These are phyloP conservation scores for Calendula officinalis DNA, from an alignment of 129 eudicot genomes.

Conservation along the genomic window DNA sequence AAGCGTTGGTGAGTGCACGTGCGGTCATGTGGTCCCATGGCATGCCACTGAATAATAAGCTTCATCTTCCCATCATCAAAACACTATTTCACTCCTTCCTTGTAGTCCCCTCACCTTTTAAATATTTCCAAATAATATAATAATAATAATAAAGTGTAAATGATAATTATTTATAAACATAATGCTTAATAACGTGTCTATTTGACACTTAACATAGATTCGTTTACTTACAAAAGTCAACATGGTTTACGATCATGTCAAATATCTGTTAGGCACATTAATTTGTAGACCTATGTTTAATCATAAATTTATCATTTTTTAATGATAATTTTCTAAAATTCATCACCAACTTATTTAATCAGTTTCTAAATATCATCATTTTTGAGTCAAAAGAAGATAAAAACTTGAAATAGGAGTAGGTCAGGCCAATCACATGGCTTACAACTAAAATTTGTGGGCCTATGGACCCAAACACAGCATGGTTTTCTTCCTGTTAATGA, in stretches of 20 bases:
- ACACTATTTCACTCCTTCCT: neutral
- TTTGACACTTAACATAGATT: too few species aligned
- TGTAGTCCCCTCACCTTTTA: neutral
- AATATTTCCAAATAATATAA: neutral
- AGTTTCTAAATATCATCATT: neutral
- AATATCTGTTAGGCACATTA: too few species aligned
- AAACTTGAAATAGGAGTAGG: slow-evolving; percentile 33
- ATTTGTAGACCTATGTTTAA: too few species aligned
- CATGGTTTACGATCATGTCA: too few species aligned
- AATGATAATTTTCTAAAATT: too few species aligned
- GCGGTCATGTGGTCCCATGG: slow-evolving; percentile 41
- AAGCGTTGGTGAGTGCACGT: slow-evolving; percentile 34
- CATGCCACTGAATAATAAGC: slow-evolving; percentile 18
- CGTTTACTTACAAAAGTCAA: too few species aligned
- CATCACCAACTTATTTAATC: neutral
- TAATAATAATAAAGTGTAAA: neutral
- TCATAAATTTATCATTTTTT: too few species aligned
- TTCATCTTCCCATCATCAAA: neutral
- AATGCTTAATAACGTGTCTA: too few species aligned
- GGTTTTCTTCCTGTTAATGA: slow-evolving; percentile 23
- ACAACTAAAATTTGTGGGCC: slow-evolving; percentile 33
- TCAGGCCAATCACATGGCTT: slow-evolving; percentile 35
- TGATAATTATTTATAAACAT: too few species aligned
- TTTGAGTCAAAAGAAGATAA: slow-evolving; percentile 13
- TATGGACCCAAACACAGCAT: slow-evolving; percentile 35